Base-by-base conservation (phyloP, 352 stramenopile species). In the Blastocystis sp. region DNA sequence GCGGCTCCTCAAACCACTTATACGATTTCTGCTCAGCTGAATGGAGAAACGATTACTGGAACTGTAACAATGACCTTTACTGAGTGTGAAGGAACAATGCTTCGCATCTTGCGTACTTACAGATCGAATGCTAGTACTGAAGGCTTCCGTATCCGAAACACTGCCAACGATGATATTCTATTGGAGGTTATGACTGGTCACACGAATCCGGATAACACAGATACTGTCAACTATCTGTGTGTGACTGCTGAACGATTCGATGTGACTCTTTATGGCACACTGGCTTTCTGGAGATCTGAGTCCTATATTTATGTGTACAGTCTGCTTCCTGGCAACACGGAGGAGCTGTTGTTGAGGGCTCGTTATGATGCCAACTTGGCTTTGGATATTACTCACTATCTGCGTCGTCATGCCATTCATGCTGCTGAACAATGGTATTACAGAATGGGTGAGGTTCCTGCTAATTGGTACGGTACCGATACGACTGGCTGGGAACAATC, bases 71-170 rank as follows among this genome's bases (percentile, higher is more conserved):
- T 78, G 4, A 78, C 66, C 19, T 37, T 59, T 19, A 57, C 21
- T 29, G 66, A 78, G 24, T 78, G 66, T 51, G 21, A 43, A 19
- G 66, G 66, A 27, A 78, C 66, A 21, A 78, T 78, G 66, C 35
- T 78, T n/a, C 37, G 24, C 21, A 29, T 78, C 6, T 14, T 6
- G 1, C 66, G 66, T 0, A 32, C n/a, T 7, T 78, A 57, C 39
- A 54, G 19, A 29, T 21, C 9, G 0, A 16, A 1, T 27, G 11
- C 66, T 1, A 39, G 4, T 19, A 39, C 24, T 46, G 66, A 78
- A n/a, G 49, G 21, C 4, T 78, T 78, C 43, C 24, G 42, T 43
- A 69, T 69, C 37, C 24, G 24, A 4, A 43, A 69, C 12, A 46
- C 59, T 35, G 24, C 9, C 1, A 69, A 35, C 37, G 24, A 69